Evolutionary conservation across 306 rosid genomes (phyloP).

Genomic region (Vicia sativa): DNA sequence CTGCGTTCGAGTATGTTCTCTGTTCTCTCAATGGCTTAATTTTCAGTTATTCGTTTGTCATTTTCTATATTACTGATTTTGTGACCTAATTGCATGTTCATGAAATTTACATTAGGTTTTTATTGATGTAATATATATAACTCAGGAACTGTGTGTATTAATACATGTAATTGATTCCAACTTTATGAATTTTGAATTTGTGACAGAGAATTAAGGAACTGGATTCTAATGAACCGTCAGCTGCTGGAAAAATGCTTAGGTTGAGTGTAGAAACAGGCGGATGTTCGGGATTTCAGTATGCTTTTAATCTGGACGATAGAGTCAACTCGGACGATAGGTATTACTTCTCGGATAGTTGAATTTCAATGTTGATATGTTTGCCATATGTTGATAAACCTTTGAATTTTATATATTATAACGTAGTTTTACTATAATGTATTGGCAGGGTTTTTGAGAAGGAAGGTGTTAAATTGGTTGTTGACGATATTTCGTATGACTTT

Average conservation of each 20-base stretch:
- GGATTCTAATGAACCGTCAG: too few relatives aligned
- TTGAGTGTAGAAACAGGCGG: too few relatives aligned
- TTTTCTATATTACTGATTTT: conserved; percentile 1
- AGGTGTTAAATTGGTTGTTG: conserved; percentile 79
- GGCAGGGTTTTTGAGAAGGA: conserved; percentile 78
- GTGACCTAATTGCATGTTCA: neutral
- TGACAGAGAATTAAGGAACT: conserved; percentile 78
- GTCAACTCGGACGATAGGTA: too few relatives aligned
- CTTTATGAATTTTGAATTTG: conserved; percentile 22
- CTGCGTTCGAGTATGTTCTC: too few relatives aligned
- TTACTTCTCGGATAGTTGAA: too few relatives aligned
- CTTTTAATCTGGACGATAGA: too few relatives aligned
- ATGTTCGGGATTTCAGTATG: too few relatives aligned
- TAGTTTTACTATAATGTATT: conserved; percentile 19
- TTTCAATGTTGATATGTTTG: too few relatives aligned
- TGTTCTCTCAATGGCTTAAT: neutral
- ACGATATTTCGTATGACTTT: conserved; percentile 79
- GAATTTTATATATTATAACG: conserved; percentile 2
- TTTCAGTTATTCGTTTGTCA: neutral
- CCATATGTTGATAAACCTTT: conserved; percentile 6
- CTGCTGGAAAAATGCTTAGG: too few relatives aligned
- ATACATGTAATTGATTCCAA: conserved; percentile 9
- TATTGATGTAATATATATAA: neutral
- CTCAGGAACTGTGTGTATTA: neutral
- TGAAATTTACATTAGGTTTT: neutral